Percentiles rank a stretch among this genome's conserved stretches.
Conservation (phyloP, 2,329 filamentous ascomycete species). For the Rhytidhysteron rufulum region DNA sequence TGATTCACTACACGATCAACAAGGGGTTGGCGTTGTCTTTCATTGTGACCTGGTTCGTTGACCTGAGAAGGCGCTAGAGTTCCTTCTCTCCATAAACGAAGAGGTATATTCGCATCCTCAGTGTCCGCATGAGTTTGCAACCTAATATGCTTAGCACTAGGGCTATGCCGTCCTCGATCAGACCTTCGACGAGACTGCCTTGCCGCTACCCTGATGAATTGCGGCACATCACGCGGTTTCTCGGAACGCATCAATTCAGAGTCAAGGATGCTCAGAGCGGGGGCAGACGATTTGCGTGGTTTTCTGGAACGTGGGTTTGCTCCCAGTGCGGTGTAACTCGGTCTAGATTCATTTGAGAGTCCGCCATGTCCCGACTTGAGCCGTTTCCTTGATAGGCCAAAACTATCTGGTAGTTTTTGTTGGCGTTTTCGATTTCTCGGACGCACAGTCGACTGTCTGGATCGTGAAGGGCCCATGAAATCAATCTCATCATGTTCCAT, state of each 20-base stretch:
- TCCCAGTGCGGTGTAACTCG: too few species aligned
- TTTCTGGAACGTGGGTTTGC: background rate
- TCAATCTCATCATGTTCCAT: constrained; percentile 47
- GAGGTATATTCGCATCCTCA: constrained; percentile 47
- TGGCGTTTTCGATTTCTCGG: constrained; percentile 27
- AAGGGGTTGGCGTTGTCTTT: constrained; percentile 12
- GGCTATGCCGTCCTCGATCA: constrained; percentile 50
- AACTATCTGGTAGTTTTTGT: constrained; percentile 34
- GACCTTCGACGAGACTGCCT: constrained; percentile 47
- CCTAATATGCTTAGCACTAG: constrained; percentile 49
- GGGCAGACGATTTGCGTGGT: constrained; percentile 2
- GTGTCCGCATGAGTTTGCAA: constrained; percentile 53
- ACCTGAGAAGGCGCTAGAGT: constrained; percentile 17
- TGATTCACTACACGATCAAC: constrained; percentile 16
- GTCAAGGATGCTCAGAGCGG: constrained; percentile 51
- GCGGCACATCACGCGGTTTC: constrained; percentile 39
- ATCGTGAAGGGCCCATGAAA: constrained; percentile 30
- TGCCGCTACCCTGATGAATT: constrained; percentile 54
- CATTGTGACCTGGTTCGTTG: background rate
- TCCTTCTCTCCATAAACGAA: constrained; percentile 52
- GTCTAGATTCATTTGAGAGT: constrained; percentile 9
- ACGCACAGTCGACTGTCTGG: constrained; percentile 1
- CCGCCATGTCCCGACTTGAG: background rate
- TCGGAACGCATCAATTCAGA: constrained; percentile 32
- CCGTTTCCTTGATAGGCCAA: constrained; percentile 18